phyloP scores from a whole-genome alignment of 2,329 filamentous ascomycete species.

The Fusarium robinianum region DNA sequence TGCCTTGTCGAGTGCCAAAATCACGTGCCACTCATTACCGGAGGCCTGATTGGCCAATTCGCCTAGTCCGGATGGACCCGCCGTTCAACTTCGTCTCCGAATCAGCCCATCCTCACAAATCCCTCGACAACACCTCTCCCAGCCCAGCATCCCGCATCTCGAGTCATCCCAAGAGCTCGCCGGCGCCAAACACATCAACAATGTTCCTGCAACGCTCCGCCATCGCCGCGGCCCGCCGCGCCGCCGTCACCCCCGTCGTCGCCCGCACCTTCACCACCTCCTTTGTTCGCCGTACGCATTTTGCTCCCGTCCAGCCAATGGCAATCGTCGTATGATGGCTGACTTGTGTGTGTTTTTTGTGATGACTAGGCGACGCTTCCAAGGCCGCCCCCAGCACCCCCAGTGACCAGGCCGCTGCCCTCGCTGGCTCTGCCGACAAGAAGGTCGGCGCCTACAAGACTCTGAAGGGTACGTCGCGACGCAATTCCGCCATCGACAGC shows the following conservation, averaged over 20 bases:
- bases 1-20: too few relatives aligned
- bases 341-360: constrained; percentile 29
- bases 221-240: constrained; percentile 63
- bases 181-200: constrained; percentile 34
- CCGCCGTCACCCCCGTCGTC: constrained; percentile 56
- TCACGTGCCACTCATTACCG: constrained; percentile 41
- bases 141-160: constrained; percentile 23
- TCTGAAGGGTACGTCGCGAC: constrained; percentile 50
- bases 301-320: constrained; percentile 33
- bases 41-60: constrained; percentile 45
- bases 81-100: constrained; percentile 44
- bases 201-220: constrained; percentile 69
- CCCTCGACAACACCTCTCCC: constrained; percentile 47
- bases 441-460: constrained; percentile 53
- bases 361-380: constrained; percentile 44
- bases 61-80: constrained; percentile 36
- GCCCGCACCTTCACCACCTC: constrained; percentile 65
- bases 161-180: constrained; percentile 30
- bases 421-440: constrained; percentile 48
- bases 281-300: constrained; percentile 61
- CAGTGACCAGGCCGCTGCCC: constrained; percentile 45
- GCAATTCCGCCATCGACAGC: constrained; percentile 22
- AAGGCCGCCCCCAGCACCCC: constrained; percentile 44
- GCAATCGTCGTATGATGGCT: constrained; percentile 41
- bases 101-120: constrained; percentile 55